A percentile compares a stretch with the other conserved stretches of the same genome.
Evolutionary conservation across 345 rosid genomes (phyloP).

Genomic region (Arabis hirsuta): DNA sequence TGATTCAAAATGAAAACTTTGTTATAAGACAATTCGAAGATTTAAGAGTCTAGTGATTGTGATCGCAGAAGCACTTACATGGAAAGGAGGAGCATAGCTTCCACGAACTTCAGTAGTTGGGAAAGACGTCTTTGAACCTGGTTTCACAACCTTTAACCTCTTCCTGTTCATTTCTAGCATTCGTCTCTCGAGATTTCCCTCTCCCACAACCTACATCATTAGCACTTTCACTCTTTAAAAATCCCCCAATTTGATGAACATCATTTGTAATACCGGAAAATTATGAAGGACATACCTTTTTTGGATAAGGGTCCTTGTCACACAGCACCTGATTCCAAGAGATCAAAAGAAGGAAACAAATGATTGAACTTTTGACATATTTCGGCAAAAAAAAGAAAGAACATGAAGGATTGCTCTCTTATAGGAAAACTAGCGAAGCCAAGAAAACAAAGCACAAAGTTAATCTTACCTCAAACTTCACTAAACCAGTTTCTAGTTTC

Average conservation of each 20-base stretch:
- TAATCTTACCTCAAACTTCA: slow-evolving; percentile 83
- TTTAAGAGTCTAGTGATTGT: neutral
- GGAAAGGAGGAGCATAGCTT: slow-evolving; percentile 91
- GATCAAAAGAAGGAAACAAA: slow-evolving; percentile 24
- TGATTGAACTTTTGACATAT: neutral
- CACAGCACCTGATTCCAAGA: slow-evolving; percentile 68
- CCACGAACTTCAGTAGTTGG: slow-evolving; percentile 93
- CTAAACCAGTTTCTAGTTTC: slow-evolving; percentile 86
- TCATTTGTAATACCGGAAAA: slow-evolving; percentile 2
- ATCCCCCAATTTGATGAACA: slow-evolving; percentile 18
- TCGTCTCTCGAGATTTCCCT: slow-evolving; percentile 88
- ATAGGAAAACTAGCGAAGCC: neutral
- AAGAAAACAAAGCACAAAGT: neutral
- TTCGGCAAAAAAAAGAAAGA: neutral
- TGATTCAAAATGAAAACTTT: slow-evolving; percentile 22
- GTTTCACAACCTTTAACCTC: slow-evolving; percentile 91
- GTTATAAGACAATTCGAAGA: neutral
- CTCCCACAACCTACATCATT: slow-evolving; percentile 65
- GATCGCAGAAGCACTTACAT: slow-evolving; percentile 56
- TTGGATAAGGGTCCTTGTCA: slow-evolving; percentile 76
- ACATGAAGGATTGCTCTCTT: neutral
- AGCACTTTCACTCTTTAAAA: slow-evolving; percentile 20
- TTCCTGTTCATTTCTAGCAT: slow-evolving; percentile 81
- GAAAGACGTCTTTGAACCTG: slow-evolving; percentile 91
- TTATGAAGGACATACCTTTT: slow-evolving; percentile 59